Percentiles rank a stretch among this genome's conserved stretches.
Conservation (phyloP, 202 grass and related monocot genomes). For the Setaria italica region DNA sequence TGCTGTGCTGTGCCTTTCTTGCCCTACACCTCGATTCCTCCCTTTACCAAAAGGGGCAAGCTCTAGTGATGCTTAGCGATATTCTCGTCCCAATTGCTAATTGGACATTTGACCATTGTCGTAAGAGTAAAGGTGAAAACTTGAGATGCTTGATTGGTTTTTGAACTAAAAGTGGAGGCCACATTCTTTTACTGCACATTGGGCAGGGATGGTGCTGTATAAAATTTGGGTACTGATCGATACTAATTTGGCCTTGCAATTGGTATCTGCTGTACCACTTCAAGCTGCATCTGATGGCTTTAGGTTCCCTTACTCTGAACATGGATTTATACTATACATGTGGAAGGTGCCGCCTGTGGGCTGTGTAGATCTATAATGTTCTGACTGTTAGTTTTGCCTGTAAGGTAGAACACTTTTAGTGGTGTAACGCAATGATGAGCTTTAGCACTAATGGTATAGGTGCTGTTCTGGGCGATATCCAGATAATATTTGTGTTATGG, state of each 20-base stretch:
- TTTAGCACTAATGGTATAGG: neutral
- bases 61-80: constrained; percentile 14
- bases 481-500: neutral
- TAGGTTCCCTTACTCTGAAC: constrained; percentile 2
- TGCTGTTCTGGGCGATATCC: neutral
- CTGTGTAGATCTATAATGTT: constrained; percentile 1
- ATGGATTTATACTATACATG: neutral
- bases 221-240: neutral
- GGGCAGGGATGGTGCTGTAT: neutral
- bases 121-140: constrained; percentile 11
- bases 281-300: neutral
- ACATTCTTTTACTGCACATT: neutral
- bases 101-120: constrained; percentile 16
- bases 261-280: neutral
- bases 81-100: neutral
- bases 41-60: neutral
- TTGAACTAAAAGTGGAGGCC: constrained; percentile 19
- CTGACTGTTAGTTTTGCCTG: constrained; percentile 30
- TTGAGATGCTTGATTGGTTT: constrained; percentile 21
- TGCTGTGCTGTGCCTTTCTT: neutral
- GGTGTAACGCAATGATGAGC: neutral
- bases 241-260: neutral
- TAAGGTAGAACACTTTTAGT: constrained; percentile 7
- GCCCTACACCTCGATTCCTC: neutral
- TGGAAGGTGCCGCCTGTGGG: neutral